Base-by-base conservation (phyloP, 495 filamentous ascomycete genomes). In the Tetracladium setigerum region DNA sequence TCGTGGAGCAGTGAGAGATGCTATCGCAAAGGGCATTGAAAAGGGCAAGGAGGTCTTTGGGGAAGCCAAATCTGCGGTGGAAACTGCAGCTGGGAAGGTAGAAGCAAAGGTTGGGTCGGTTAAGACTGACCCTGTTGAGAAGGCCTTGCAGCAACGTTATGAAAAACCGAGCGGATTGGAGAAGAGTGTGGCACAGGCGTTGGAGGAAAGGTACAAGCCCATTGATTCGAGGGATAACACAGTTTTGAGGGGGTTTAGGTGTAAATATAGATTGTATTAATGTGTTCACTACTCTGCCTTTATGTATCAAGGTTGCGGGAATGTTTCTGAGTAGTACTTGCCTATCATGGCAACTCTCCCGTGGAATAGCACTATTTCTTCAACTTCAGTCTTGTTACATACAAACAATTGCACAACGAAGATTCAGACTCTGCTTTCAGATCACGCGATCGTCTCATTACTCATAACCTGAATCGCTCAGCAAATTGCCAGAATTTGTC, bases 201-300 rank as follows among this genome's bases (percentile, higher is more conserved):
- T 78, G 47, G 62, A 54, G 24, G 72, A 68, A 54, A 52, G 74
- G 56, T 78, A 77, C 44, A 60, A 52, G 44, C 68, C 73, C 0
- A 56, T 68, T 38, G 64, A 67, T 19, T 31, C 62, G 56, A 59
- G 63, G 53, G 65, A 72, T 45, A 65, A 65, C 35, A 61, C 63
- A 5, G 47, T 61, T 11, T 38, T 67, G 38, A 60, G 62, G 33
- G 59, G 60, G 44, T 64, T 54, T 67, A 59, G 46, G 32, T 37
- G 38, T 47, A 19, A 24, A 17, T 15, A 39, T 12, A 34, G 35
- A 22, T 41, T 30, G 17, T 30, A 2, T 13, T 13, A 40, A 32
- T 41, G 35, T 48, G 30, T 41, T 41, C 10, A 18, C 30, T 41
- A 5, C 9, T 2, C 39, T 41, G n/a, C n/a, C n/a, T n/a, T n/a